Evolutionary conservation across 306 rosid species (phyloP).

Genomic region (Luffa aegyptiaca): DNA sequence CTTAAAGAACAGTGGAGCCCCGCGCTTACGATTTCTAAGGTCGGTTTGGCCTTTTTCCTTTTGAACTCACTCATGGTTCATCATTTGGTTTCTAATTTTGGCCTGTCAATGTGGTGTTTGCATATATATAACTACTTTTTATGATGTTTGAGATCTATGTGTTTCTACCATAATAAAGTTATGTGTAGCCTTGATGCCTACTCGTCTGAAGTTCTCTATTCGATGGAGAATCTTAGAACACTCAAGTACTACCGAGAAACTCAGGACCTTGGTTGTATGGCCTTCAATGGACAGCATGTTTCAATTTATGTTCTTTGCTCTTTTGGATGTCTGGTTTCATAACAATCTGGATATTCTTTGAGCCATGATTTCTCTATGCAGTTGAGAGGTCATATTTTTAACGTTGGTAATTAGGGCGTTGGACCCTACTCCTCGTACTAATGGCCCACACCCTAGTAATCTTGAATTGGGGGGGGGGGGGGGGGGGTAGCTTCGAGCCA

Average conservation of each 20-base stretch:
- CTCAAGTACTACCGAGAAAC: not conserved
- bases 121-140: not conserved
- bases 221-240: not conserved
- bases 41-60: not conserved
- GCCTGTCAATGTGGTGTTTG: not conserved
- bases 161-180: not conserved
- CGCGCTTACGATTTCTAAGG: constrained; percentile 67
- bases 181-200: not conserved
- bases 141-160: not conserved
- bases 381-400: not conserved
- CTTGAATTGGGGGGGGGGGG: not conserved
- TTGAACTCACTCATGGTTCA: not conserved
- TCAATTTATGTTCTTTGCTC: not conserved
- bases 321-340: not conserved
- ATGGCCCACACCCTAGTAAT: not conserved
- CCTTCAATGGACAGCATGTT: not conserved
- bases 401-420: not conserved
- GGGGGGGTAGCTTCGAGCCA: not conserved
- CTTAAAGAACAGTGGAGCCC: constrained; percentile 78
- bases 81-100: not conserved
- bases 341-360: not conserved
- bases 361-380: not conserved
- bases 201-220: not conserved
- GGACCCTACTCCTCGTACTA: not conserved
- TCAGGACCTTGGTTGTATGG: not conserved